Evolutionary conservation across 2,329 filamentous ascomycete species (phyloP), one percentile per base, ranked within the genome.

Genomic region (Pseudogymnoascus sp.): DNA sequence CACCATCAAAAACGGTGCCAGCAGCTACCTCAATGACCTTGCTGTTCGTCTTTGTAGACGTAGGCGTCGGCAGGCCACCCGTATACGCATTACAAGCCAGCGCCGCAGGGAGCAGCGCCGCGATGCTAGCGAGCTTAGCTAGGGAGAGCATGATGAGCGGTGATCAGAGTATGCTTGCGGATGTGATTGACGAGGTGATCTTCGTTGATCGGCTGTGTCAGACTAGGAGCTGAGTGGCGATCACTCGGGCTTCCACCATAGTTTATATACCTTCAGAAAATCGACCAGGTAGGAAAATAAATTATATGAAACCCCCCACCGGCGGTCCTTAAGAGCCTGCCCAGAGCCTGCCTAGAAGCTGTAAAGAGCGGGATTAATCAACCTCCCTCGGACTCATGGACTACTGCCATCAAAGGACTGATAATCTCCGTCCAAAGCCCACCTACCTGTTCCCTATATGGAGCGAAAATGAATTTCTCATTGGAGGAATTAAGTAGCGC

Each of bases 1-100:
- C 67, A 38, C 69, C 73, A 59, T 74, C 73, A 59, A 68, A 74
- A n/a, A 69, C 67, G 47, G 70, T 57, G 3, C 71, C 70, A 4
- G 71, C 67, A 38, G 63, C 61, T 47, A 73, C 66, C 62, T 67
- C 69, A 57, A 74, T 74, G 54, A 71, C 70, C 4, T 67, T 67
- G 62, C 64, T 70, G 62, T 68, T 72, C 58, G 67, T 64, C 62
- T 67, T 64, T 43, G 65, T 65, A 6, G 62, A 62, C 9, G 71
- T 72, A 3, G 70, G 63, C n/a, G 62, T 64, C 41, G 71, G 71
- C 6, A 73, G 25, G 35, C 71, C 71, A 4, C 70, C 71, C 20
- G 69, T 67, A 57, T 71, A 70, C 16, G 69, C 71, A 50, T 69
- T 57, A 61, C 71, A 73, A 28, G 71, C 71, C 25, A 71, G 63